Evolutionary conservation across 2,329 filamentous ascomycete genomes (phyloP).

Genomic region (Aureobasidium melanogenum): DNA sequence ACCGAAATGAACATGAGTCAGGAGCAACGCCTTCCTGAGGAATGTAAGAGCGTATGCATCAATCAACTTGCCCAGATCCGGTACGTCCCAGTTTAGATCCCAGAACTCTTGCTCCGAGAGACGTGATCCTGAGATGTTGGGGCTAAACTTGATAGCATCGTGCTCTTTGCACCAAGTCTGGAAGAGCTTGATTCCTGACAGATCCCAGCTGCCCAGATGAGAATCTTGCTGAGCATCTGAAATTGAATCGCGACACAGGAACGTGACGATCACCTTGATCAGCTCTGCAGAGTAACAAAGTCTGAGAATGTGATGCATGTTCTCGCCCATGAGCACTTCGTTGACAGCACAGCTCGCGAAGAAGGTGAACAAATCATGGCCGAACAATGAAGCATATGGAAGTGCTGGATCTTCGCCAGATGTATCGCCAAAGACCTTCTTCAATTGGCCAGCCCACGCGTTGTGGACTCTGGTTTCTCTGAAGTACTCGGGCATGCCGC

Average conservation of each 20-base stretch:
- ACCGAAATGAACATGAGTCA: slow-evolving; percentile 81
- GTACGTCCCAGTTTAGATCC: background rate
- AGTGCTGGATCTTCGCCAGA: slow-evolving; percentile 30
- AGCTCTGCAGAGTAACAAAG: slow-evolving; percentile 89
- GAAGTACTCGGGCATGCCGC: background rate
- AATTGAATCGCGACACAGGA: background rate
- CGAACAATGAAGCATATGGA: slow-evolving; percentile 48
- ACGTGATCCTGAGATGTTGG: background rate
- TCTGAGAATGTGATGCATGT: slow-evolving; percentile 70
- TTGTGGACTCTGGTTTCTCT: slow-evolving; percentile 5
- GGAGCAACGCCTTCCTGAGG: slow-evolving; percentile 72
- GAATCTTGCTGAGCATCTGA: background rate
- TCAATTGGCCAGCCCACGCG: slow-evolving; percentile 3
- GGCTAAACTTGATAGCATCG: background rate
- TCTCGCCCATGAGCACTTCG: slow-evolving; percentile 48
- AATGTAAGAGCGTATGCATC: slow-evolving; percentile 84
- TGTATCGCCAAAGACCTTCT: background rate
- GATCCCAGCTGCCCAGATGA: slow-evolving; percentile 8
- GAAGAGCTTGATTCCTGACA: background rate
- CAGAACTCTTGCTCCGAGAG: background rate
- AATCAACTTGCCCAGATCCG: background rate
- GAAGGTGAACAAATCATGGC: slow-evolving; percentile 68
- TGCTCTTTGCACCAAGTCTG: background rate
- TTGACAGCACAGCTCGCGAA: slow-evolving; percentile 60
- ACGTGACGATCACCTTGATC: slow-evolving; percentile 62